Evolutionary conservation across 768 basidiomycete species (phyloP).

Genomic region (Dendrothele bispora): DNA sequence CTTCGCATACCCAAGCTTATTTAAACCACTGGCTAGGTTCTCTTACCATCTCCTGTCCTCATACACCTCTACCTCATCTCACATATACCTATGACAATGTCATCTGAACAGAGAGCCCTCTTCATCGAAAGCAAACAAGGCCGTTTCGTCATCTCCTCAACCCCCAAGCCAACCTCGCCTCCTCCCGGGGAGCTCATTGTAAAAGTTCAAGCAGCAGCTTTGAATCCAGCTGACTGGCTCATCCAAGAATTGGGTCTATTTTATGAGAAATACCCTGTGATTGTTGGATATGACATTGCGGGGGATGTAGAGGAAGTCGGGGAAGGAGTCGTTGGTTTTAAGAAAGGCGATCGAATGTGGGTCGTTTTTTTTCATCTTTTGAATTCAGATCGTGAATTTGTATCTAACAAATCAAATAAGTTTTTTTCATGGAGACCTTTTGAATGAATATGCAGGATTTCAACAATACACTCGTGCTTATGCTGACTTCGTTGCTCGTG

Average conservation of each 20-base stretch:
- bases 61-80: too few relatives aligned
- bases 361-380: constrained; percentile 3
- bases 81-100: too few relatives aligned
- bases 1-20: too few relatives aligned
- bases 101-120: constrained; percentile 8
- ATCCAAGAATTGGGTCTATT: constrained; percentile 37
- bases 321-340: constrained; percentile 47
- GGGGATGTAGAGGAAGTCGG: constrained; percentile 54
- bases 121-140: not conserved
- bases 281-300: constrained; percentile 50
- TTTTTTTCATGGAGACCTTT: constrained; percentile 38
- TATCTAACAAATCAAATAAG: too few relatives aligned
- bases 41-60: too few relatives aligned
- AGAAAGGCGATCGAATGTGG: constrained; percentile 50
- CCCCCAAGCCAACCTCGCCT: not conserved
- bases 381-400: not conserved
- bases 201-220: constrained; percentile 1
- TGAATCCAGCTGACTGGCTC: constrained; percentile 1
- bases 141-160: not conserved
- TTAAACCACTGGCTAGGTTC: too few relatives aligned
- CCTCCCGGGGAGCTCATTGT: not conserved
- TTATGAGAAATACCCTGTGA: constrained; percentile 42
- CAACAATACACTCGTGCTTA: constrained; percentile 45
- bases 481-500: constrained; percentile 41
- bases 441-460: constrained; percentile 36